These are phyloP conservation scores for Penicillium cosmopolitanum DNA, from an alignment of 495 filamentous ascomycete species.

Conservation along the genomic window DNA sequence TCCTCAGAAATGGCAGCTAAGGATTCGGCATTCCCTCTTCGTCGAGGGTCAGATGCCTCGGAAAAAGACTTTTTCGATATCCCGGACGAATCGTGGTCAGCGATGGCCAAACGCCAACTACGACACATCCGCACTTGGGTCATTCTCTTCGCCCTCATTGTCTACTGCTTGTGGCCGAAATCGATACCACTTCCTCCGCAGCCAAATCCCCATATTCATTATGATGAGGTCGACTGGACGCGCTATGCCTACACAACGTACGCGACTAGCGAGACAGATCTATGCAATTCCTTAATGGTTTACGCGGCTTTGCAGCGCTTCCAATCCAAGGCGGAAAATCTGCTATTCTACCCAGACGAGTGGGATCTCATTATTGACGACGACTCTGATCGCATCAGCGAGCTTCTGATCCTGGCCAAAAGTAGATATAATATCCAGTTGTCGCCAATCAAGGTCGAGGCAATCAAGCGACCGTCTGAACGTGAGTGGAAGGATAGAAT, in stretches of 20 bases:
- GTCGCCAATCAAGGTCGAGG: constrained; percentile 62
- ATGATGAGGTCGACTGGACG: constrained; percentile 58
- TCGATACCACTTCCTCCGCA: constrained; percentile 30
- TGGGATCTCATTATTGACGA: constrained; percentile 52
- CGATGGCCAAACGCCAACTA: constrained; percentile 42
- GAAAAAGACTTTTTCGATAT: constrained; percentile 52
- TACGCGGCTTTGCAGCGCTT: constrained; percentile 65
- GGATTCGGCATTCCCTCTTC: constrained; percentile 28
- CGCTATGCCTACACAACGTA: constrained; percentile 73
- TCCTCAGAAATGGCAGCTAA: constrained; percentile 26
- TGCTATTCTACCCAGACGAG: constrained; percentile 67
- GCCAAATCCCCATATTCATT: constrained; percentile 39
- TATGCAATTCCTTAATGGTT: constrained; percentile 79
- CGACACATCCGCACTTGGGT: constrained; percentile 45
- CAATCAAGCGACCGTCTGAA: constrained; percentile 39
- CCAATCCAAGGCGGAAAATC: constrained; percentile 63
- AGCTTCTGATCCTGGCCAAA: constrained; percentile 61
- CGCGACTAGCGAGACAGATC: constrained; percentile 66
- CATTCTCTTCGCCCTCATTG: constrained; percentile 31
- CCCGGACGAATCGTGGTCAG: constrained; percentile 38
- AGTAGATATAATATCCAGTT: constrained; percentile 64
- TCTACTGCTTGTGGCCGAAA: constrained; percentile 38
- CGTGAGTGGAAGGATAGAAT: constrained; percentile 31
- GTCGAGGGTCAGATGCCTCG: constrained; percentile 39
- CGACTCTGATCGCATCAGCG: constrained; percentile 50